Percentiles rank a stretch among this genome's conserved stretches.
Evolutionary conservation across 2,329 filamentous ascomycete genomes (phyloP).

Genomic region (Aspergillus pseudotamarii): DNA sequence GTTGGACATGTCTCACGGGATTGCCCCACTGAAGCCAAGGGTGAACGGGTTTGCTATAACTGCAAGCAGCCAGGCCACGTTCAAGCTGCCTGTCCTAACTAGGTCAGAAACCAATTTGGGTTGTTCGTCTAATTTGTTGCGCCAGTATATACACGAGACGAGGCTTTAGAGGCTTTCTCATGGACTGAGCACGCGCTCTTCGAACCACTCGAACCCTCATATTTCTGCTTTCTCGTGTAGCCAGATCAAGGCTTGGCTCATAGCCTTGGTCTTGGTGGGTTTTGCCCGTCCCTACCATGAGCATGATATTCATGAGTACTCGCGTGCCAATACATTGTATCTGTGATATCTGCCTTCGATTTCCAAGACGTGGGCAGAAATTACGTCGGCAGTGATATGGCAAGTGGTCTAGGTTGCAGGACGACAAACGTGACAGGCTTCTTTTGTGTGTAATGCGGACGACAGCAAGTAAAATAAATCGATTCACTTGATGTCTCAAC

Average conservation of each 20-base stretch:
- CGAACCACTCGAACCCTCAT: slow-evolving; percentile 28
- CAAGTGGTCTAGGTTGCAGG: slow-evolving; percentile 30
- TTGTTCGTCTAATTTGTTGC: slow-evolving; percentile 30
- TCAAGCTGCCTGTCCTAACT: slow-evolving; percentile 90
- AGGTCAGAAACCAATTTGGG: slow-evolving; percentile 39
- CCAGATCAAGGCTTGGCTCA: slow-evolving; percentile 23
- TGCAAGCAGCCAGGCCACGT: slow-evolving; percentile 86
- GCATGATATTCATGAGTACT: slow-evolving; percentile 22
- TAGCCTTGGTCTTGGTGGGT: slow-evolving; percentile 26
- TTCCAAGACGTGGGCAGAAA: slow-evolving; percentile 18
- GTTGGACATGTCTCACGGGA: slow-evolving; percentile 94
- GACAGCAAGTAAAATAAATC: slow-evolving; percentile 11
- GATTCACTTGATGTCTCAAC: background rate
- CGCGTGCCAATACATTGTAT: slow-evolving; percentile 17
- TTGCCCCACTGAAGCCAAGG: slow-evolving; percentile 87
- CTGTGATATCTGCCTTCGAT: slow-evolving; percentile 9
- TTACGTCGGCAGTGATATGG: slow-evolving; percentile 20
- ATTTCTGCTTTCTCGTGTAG: slow-evolving; percentile 29
- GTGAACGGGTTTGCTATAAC: slow-evolving; percentile 98
- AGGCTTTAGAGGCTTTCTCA: slow-evolving; percentile 15
- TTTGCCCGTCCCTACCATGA: slow-evolving; percentile 21
- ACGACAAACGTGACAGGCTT: slow-evolving; percentile 25
- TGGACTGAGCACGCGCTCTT: slow-evolving; percentile 19
- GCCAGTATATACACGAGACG: slow-evolving; percentile 23
- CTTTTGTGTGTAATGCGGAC: slow-evolving; percentile 25